Base-by-base conservation (phyloP, 1,284 basidiomycete genomes). In the Pascua sp. region DNA sequence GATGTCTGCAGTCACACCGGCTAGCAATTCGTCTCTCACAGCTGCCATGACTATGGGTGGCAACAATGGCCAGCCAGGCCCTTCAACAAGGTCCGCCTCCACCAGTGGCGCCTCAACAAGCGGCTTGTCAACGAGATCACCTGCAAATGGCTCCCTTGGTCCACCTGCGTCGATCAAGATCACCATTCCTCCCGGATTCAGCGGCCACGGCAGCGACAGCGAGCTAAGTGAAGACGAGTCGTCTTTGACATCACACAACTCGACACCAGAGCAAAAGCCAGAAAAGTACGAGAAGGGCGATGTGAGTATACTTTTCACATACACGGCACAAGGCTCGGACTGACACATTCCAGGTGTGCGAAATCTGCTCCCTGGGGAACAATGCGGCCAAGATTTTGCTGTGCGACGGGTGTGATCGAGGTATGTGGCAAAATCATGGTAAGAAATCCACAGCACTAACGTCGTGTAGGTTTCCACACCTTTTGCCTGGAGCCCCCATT, bases 341-440 rank as follows among this genome's bases (percentile, higher is more conserved):
- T 54, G 47, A 62, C 49, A 38, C 12, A n/a, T 43, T 9, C 16
- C 81, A 84, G 79, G 84, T 85, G 55, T 97, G 93, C 76, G 93
- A 97, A 78, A 86, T 96, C 47, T 97, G 93, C 76, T 84, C 88
- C 62, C 87, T 87, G 75, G 90, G 90, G 71, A 89, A 94, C 71
- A 85, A 86, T 56, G 91, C 86, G 15, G 86, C 88, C 61, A 87
- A 91, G 75, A 97, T 98, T 85, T 81, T 99, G 24, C 82, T 98
- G 0, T 99, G 96, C 76, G 94, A 97, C 76, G 93, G 91, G 24
- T 98, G 96, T 79, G 94, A 98, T 78, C 88, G 90, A 70, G 93
- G 91, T 32, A 32, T 32, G 24, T 32, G 24, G 24, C 91, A 72
- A 67, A 85, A 79, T 9, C 18, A 11, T 12, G 16, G 36, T 42